Base-by-base conservation (phyloP, 1,284 basidiomycete species). In the Boletus nobilissimus region DNA sequence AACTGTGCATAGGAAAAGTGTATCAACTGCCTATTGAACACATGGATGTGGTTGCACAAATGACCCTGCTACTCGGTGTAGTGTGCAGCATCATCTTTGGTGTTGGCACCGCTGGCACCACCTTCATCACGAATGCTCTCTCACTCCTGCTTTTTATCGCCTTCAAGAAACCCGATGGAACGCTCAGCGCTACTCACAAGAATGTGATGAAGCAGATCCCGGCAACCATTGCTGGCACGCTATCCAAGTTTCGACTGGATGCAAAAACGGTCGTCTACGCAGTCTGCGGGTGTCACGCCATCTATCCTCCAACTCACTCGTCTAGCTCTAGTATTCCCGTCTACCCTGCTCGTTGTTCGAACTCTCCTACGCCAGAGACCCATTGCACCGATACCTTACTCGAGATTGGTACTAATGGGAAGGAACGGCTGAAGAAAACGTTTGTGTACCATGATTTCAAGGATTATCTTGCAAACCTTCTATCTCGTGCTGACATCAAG, bases 381-480 rank as follows among this genome's bases (percentile, higher is more conserved):
- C 48, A 40, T 16, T 73, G 72, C 26, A 54, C 36, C 6, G 7
- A 73, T 57, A 57, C 54, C 54, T 57, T 57, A 57, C 54, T 57
- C 16, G n/a, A 57, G 54, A 57, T n/a, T 57, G 19, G 24, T 36
- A 3, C 39, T 51, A 11, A 29, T 72, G 26, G 43, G 36, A 46
- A 29, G 18, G 3, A 51, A 22, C 10, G 24, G 10, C 60, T 11
- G 5, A 71, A 62, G 57, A 71, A 71, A 32, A 60, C n/a, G 8
- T 71, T 71, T 39, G 60, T 72, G 3, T 72, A 72, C 14, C 71
- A 72, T 65, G 71, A 72, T 24, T 72, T 72, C 63, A 72, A 72
- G 36, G 62, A 72, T 36, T 72, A 72, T 39, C 62, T 72, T 16
- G 36, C 26, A 16, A 18, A 26, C 16, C 71, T 72, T 39, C 36